Conservation (phyloP, 305 asterid species). For the Plantago lanceolata region DNA sequence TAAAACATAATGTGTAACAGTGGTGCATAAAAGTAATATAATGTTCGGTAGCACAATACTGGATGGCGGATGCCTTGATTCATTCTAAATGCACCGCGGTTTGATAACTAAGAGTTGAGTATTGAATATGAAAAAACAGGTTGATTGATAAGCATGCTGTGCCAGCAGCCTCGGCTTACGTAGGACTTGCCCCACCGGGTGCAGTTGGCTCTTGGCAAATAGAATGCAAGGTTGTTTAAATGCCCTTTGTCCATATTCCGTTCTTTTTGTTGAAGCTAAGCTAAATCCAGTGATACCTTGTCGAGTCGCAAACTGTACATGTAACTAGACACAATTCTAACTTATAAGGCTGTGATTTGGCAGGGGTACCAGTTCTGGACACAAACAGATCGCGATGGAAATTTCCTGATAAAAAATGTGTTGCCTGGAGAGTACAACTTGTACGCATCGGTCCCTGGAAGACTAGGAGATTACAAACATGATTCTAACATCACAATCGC, state of each 20-base stretch:
- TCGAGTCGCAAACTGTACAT: no score
- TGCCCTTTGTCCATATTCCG: neutral
- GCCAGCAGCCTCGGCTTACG: constrained; percentile 44
- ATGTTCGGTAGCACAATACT: no score
- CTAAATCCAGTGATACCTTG: no score
- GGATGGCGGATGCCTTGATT: no score
- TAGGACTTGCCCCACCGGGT: constrained; percentile 61
- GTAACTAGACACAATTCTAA: neutral
- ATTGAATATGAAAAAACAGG: neutral
- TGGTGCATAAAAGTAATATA: no score
- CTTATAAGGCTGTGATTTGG: neutral
- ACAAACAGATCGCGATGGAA: constrained; percentile 34
- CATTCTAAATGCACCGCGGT: no score
- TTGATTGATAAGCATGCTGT: constrained; percentile 19
- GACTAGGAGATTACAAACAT: constrained; percentile 51
- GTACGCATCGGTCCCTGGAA: constrained; percentile 56
- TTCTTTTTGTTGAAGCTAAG: no score
- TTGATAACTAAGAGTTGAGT: no score
- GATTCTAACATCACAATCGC: constrained; percentile 18
- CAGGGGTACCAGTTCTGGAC: constrained; percentile 84
- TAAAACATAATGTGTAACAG: no score
- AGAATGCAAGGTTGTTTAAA: constrained; percentile 50
- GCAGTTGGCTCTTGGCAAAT: constrained; percentile 68
- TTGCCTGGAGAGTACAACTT: constrained; percentile 44
- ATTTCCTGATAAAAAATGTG: constrained; percentile 38